Evolutionary conservation across 1,139 yeast genomes (phyloP).

Genomic region (Kodamaea alishanica): DNA sequence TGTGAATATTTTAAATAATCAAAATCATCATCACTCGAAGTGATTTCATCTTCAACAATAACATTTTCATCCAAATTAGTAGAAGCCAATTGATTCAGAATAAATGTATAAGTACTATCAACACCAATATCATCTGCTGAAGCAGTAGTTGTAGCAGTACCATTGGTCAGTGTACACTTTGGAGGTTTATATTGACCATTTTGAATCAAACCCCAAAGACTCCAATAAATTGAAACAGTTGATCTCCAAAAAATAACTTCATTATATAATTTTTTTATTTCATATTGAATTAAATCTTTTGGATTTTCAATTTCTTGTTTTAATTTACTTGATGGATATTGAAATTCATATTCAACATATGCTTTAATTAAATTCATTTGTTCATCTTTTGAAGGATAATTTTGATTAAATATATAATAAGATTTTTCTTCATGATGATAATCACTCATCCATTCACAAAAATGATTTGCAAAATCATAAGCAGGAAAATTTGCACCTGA

Average conservation of each 20-base stretch:
- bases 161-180: constrained; percentile 7
- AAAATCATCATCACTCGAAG: constrained; percentile 63
- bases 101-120: constrained; percentile 35
- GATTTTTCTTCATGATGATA: constrained; percentile 68
- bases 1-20: constrained; percentile 73
- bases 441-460: constrained; percentile 94
- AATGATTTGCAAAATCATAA: constrained; percentile 84
- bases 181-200: constrained; percentile 42
- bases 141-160: constrained; percentile 7
- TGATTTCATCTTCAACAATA: constrained; percentile 31
- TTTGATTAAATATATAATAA: constrained; percentile 50
- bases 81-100: constrained; percentile 33
- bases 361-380: constrained; percentile 69
- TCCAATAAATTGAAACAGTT: constrained; percentile 77
- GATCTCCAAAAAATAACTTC: constrained; percentile 79
- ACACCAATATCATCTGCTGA: constrained; percentile 30
- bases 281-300: constrained; percentile 36
- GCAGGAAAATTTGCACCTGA: constrained; percentile 93
- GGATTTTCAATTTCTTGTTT: constrained; percentile 17
- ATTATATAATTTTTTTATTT: constrained; percentile 56
- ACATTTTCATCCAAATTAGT: constrained; percentile 24
- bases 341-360: constrained; percentile 58
- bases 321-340: constrained; percentile 29
- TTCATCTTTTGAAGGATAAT: constrained; percentile 65
- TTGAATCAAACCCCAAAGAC: constrained; percentile 88